These are phyloP conservation scores for Musa itinerans DNA, from an alignment of 176 grass and related monocot species.

Conservation along the genomic window DNA sequence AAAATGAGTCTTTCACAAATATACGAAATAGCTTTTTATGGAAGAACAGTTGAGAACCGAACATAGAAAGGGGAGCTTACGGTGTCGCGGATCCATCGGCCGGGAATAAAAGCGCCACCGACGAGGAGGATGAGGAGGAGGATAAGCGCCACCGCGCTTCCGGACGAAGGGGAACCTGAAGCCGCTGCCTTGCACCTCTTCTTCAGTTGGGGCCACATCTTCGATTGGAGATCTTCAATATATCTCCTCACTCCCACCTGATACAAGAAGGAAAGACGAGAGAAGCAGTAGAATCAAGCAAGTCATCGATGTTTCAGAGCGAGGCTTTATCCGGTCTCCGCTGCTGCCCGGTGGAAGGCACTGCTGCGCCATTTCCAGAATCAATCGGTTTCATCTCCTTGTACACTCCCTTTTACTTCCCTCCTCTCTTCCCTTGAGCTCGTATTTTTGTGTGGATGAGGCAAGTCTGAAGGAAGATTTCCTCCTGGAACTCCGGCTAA, in stretches of 20 bases:
- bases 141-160: background rate
- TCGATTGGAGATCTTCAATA: background rate
- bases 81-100: background rate
- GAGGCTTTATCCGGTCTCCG: background rate
- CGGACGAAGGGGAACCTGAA: background rate
- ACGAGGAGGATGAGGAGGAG: background rate
- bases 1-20: too few species aligned
- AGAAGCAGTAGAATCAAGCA: too few species aligned
- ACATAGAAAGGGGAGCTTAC: background rate
- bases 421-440: background rate
- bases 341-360: background rate
- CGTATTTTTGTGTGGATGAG: too few species aligned
- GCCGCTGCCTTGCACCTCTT: background rate
- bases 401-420: background rate
- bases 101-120: background rate
- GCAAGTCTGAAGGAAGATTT: too few species aligned
- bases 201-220: background rate
- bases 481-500: too few species aligned
- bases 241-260: background rate
- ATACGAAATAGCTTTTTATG: too few species aligned
- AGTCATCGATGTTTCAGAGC: background rate
- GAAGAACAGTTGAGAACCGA: background rate
- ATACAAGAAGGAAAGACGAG: background rate
- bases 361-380: too few species aligned
- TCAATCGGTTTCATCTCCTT: too few species aligned